Base-by-base conservation (phyloP, 257 asterid genomes). In the Penstemon davidsonii region DNA sequence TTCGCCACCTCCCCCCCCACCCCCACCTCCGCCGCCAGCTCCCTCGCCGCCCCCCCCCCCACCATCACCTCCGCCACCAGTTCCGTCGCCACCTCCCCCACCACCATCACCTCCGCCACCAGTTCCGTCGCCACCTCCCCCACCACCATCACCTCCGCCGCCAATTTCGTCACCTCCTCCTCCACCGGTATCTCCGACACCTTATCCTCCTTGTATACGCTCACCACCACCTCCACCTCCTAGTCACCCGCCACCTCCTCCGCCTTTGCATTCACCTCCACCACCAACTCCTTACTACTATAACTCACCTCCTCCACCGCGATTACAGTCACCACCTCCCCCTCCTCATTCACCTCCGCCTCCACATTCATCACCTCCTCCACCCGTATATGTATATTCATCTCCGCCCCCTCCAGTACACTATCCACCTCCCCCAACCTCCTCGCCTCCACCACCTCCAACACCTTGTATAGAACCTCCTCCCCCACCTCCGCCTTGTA, bases 401-500 rank as follows among this genome's bases (percentile, higher is more conserved):
- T 67, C 89, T 38, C 84, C 79, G 7, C 77, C 87, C n/a, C 84
- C 84, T 18, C 86, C 86, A 6, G 55, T 68, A 6, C 79, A 75
- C 45, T 73, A 55, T 58, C 80, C 86, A 6, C 84, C 91, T 9
- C 90, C 90, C 8, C 93, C 90, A 52, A 45, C 71, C 45, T 52
- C 2, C 39, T 82, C 86, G 5, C 85, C 89, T 9, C 80, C 87
- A 4, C 81, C 83, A 1, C 93, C 88, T 0, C 77, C 85, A 0
- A 80, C 83, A 4, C 81, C 80, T 3, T 64, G 67, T 40, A 50
- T 70, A 54, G 66, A 78, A 70, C 71, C 83, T 1, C 78, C 84
- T 39, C 85, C 91, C 0, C 84, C 88, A 0, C 93, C 90, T 3
- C 76, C 88, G 4, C 76, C 84, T 25, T 80, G 85, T 80, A 74